Evolutionary conservation across 345 rosid species (phyloP), one percentile per base, ranked within the genome.

Genomic region (Moringa oleifera): DNA sequence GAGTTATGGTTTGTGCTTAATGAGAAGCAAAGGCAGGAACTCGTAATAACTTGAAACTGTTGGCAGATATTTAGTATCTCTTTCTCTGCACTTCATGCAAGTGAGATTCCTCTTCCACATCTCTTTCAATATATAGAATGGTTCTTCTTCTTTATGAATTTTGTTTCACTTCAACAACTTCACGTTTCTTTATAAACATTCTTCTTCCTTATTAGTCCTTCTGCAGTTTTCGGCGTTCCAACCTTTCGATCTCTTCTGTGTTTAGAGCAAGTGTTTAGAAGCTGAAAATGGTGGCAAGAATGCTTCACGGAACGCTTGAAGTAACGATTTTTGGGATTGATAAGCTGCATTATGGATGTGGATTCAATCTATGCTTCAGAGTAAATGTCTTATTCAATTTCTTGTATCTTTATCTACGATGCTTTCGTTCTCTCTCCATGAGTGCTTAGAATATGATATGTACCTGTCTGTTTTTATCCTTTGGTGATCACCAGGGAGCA

Each of bases 291-390:
- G 73, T 57, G 62, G 50, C 54, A 23, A 64, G 45, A 51, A 59
- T 82, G 67, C 86, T 88, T 13, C 97, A 90, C 49, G 95, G 97
- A 15, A 80, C 73, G n/a, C 89, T 90, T 67, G 23, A 23, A 20
- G 95, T 72, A 15, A 75, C 68, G 12, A 71, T 90, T 18, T 65
- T 58, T 31, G 88, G 72, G 67, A 63, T 85, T 56, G 83, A 88
- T 57, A 56, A 37, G 53, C 65, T 88, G 22, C 72, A 71, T 2
- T 61, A 64, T 37, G 82, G 88, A 22, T 73, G 75, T 51, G 76
- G 81, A 63, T 68, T 78, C 49, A 75, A 64, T 56, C 41, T 77
- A 23, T 79, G 77, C 53, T 31, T 66, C 45, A 59, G 77, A 85
- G 94, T 85, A n/a, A 59, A 7, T 4, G 6, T 41, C 3, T 28